A percentile compares a stretch with the other conserved stretches of the same genome.
Conservation (phyloP, 768 basidiomycete species). For the Boletus insuetus region DNA sequence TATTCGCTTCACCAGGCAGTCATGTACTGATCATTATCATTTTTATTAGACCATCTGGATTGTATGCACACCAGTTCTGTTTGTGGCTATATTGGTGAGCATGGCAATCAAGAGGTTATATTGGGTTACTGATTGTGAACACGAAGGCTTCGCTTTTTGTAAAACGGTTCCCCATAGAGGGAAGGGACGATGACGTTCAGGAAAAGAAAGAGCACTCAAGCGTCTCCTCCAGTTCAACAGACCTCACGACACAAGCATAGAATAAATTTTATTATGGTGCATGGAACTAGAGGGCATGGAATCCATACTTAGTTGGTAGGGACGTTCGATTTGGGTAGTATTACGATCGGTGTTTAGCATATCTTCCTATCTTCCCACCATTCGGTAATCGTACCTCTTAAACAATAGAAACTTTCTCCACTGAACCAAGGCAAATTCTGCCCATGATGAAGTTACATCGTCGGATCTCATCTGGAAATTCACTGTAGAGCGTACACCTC, state of each 20-base stretch:
- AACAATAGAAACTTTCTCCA: not conserved
- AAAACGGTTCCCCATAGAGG: constrained; percentile 26
- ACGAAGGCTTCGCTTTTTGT: constrained; percentile 31
- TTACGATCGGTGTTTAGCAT: not conserved
- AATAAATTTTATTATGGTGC: constrained; percentile 10
- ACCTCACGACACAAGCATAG: constrained; percentile 17
- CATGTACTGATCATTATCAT: constrained; percentile 14
- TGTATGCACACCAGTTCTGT: constrained; percentile 67
- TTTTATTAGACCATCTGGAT: constrained; percentile 64
- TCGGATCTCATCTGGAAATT: constrained; percentile 12
- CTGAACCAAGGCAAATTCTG: not conserved
- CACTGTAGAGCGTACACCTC: constrained; percentile 6
- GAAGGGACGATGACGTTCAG: constrained; percentile 8
- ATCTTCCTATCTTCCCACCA: not conserved
- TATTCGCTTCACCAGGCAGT: constrained; percentile 1
- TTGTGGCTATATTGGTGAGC: constrained; percentile 60
- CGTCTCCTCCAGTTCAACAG: constrained; percentile 4
- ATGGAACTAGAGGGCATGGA: constrained; percentile 11
- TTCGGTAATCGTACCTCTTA: not conserved
- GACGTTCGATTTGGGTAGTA: not conserved
- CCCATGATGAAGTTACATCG: not conserved
- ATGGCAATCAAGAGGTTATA: not conserved
- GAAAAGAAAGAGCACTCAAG: constrained; percentile 18
- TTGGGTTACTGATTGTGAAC: constrained; percentile 8
- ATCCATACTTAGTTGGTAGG: not conserved